These are phyloP conservation scores for Ceratocystis harringtonii DNA, from an alignment of 2,329 filamentous ascomycete genomes.

Conservation along the genomic window DNA sequence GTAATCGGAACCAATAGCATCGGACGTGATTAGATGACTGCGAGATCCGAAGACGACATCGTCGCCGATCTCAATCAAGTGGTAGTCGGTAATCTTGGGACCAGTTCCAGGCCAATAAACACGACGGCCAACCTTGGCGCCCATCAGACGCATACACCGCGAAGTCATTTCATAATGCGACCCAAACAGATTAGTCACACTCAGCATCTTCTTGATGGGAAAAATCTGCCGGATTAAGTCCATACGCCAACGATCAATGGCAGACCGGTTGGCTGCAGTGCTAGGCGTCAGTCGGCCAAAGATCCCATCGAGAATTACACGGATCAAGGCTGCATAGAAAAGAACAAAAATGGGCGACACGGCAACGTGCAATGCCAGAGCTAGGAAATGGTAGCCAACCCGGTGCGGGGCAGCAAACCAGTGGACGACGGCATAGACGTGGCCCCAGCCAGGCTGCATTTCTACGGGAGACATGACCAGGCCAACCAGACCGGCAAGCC, in stretches of 20 bases:
- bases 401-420: conserved; percentile 36
- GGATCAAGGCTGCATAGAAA: conserved; percentile 28
- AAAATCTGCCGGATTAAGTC: conserved; percentile 31
- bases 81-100: conserved; percentile 38
- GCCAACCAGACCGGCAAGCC: conserved; percentile 31
- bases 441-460: conserved; percentile 21
- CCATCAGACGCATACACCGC: conserved; percentile 33
- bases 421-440: conserved; percentile 29
- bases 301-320: conserved; percentile 27
- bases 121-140: conserved; percentile 36
- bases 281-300: conserved; percentile 28
- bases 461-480: conserved; percentile 29
- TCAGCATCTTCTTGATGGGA: conserved; percentile 30
- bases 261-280: conserved; percentile 22
- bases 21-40: conserved; percentile 38
- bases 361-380: conserved; percentile 28
- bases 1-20: conserved; percentile 33
- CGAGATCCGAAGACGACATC: conserved; percentile 46
- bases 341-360: conserved; percentile 33
- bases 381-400: conserved; percentile 36
- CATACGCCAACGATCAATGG: conserved; percentile 31
- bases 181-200: conserved; percentile 36
- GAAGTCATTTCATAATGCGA: conserved; percentile 42
- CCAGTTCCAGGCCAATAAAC: conserved; percentile 45
- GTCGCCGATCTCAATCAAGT: conserved; percentile 39